Percentiles rank a stretch among this genome's conserved stretches.
Conservation (phyloP, 371 early-diverging fungal species). For the Thermomucor indicae-seudaticae region DNA sequence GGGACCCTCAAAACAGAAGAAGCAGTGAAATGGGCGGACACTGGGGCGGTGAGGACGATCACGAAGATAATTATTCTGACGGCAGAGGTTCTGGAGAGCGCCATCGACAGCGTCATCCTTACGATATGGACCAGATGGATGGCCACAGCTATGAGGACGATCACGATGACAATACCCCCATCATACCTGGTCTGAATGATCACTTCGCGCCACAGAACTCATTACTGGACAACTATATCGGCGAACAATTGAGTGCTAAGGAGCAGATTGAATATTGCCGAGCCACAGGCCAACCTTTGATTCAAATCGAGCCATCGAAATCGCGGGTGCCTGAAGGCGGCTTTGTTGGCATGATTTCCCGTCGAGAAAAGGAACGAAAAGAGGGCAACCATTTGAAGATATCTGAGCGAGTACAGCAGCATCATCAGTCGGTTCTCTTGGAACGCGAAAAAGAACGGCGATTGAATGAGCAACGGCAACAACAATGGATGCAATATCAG, state of each 20-base stretch:
- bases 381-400: constrained; percentile 33
- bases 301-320: constrained; percentile 33
- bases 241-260: constrained; percentile 43
- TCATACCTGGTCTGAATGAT: constrained; percentile 40
- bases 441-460: constrained; percentile 46
- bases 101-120: constrained; percentile 10
- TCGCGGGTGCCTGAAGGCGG: constrained; percentile 37
- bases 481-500: constrained; percentile 43
- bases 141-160: constrained; percentile 19
- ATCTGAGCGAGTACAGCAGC: constrained; percentile 32
- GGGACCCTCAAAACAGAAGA: constrained; percentile 13
- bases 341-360: constrained; percentile 45
- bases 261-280: constrained; percentile 47
- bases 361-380: constrained; percentile 38
- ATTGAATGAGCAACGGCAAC: constrained; percentile 46
- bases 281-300: constrained; percentile 47
- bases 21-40: background rate
- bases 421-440: constrained; percentile 26
- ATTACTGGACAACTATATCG: constrained; percentile 34
- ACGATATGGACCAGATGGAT: constrained; percentile 13
- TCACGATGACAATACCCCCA: constrained; percentile 25
- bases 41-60: background rate
- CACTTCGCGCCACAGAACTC: constrained; percentile 47
- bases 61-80: constrained; percentile 1
- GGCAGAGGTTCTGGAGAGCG: background rate